Conservation (phyloP, 306 rosid species). For the Urtica urens region DNA sequence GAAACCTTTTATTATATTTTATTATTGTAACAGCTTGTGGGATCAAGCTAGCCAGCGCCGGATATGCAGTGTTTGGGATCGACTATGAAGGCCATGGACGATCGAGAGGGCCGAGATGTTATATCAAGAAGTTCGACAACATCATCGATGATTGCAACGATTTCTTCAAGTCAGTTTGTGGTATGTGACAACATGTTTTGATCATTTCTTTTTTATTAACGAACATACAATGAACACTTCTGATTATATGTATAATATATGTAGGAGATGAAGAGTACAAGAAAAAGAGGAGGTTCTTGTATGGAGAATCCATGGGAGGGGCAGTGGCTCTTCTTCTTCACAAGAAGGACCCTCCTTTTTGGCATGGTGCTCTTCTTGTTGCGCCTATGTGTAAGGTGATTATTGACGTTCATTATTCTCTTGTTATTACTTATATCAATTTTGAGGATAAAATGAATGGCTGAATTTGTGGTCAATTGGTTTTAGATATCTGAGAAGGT, state of each 20-base stretch:
- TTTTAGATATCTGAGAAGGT: constrained; percentile 71
- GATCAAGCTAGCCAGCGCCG: constrained; percentile 39
- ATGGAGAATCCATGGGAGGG: constrained; percentile 98
- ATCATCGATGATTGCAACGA: constrained; percentile 47
- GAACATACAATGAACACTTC: neutral
- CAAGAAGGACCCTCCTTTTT: constrained; percentile 48
- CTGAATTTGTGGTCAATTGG: neutral
- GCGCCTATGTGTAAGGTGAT: constrained; percentile 94
- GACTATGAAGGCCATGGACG: constrained; percentile 85
- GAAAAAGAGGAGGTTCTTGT: constrained; percentile 52
- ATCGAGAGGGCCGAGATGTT: constrained; percentile 68
- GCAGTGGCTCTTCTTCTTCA: constrained; percentile 62
- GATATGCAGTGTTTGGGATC: constrained; percentile 69
- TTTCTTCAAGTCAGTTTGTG: constrained; percentile 50
- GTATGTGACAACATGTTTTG: constrained; percentile 16
- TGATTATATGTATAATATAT: no score
- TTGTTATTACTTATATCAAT: neutral
- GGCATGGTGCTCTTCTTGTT: constrained; percentile 80
- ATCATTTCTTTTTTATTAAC: neutral
- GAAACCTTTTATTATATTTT: no score
- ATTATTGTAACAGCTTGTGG: constrained; percentile 37
- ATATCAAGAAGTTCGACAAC: constrained; percentile 55
- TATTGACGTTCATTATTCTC: neutral
- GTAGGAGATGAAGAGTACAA: constrained; percentile 43
- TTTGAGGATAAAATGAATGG: neutral